phyloP scores from a whole-genome alignment of 257 asterid species.

The Salvia miltiorrhiza region DNA sequence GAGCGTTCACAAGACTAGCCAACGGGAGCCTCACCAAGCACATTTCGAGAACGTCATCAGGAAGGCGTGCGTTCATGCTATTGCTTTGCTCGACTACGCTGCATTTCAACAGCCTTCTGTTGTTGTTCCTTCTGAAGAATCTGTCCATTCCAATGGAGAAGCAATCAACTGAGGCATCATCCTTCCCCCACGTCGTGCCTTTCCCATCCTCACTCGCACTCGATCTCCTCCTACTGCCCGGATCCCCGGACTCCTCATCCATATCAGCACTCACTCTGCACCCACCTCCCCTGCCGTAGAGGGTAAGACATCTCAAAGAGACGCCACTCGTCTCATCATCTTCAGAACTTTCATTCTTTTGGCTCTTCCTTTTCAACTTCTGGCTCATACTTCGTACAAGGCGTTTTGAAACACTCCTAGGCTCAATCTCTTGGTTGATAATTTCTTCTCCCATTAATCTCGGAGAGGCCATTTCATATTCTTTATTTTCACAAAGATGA shows the following conservation, averaged over 20 bases:
- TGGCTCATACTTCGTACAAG: conserved; percentile 80
- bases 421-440: conserved; percentile 44
- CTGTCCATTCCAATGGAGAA: conserved; percentile 66
- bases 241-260: conserved; percentile 61
- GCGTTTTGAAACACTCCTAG: conserved; percentile 62
- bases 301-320: conserved; percentile 72
- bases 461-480: conserved; percentile 39
- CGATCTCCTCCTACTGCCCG: conserved; percentile 55
- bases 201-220: conserved; percentile 70
- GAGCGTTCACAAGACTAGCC: conserved; percentile 73
- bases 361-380: conserved; percentile 60
- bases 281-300: conserved; percentile 83
- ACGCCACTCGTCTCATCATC: conserved; percentile 53
- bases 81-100: conserved; percentile 31
- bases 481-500: conserved; percentile 19
- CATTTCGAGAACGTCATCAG: conserved; percentile 89
- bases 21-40: conserved; percentile 86
- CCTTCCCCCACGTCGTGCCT: conserved; percentile 50
- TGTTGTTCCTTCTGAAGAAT: conserved; percentile 56
- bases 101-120: conserved; percentile 40
- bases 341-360: conserved; percentile 44
- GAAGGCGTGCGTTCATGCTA: conserved; percentile 59
- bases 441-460: conserved; percentile 42
- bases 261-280: conserved; percentile 93
- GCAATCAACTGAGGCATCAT: conserved; percentile 61